Base-by-base conservation (phyloP, 805 yeast species). In the Hanseniaspora singularis region DNA sequence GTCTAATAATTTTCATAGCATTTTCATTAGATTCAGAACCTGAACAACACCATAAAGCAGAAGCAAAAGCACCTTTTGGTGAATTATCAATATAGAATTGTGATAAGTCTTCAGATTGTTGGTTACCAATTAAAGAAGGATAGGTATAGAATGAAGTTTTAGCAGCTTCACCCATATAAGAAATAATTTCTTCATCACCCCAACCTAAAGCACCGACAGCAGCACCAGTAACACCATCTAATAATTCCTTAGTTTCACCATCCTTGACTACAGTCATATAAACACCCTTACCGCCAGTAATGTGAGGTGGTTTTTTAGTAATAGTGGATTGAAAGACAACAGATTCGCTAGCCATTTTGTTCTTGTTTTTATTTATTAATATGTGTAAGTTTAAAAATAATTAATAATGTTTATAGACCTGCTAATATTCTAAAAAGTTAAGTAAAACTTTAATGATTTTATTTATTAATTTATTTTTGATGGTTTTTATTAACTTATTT, bases 11-110 rank as follows among this genome's bases (percentile, higher is more conserved):
- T 60, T 76, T 77, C 57, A 78, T 54, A 4, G 81, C 80, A 36
- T 77, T 79, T 57, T 78, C 84, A 57, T 75, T 77, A 28, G 81
- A 74, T 59, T 77, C 84, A 24, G 81, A 67, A n/a, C 86, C 86
- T 8, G 80, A 72, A 52, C 76, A 73, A 49, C 73, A 69, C 61
- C 79, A 66, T 39, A 67, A 50, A 12, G 69, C 72, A 22, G 69
- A 61, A 3, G 60, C 52, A 50, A 67, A 68, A 8, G 62, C 67
- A 34, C 60, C 64, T 33, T 61, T 53, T 46, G 70, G 69, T 15
- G 70, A 64, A 37, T 60, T 56, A 5, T 63, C 65, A 50, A 67
- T 60, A 40, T 65, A 70, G 59, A 63, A 67, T 44, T 65, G 56
- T 23, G 72, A 65, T 42, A 71, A 55, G 8, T 63, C 66, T 51